Evolutionary conservation across 2,329 filamentous ascomycete species (phyloP).

Genomic region (Xylaria multiplex): DNA sequence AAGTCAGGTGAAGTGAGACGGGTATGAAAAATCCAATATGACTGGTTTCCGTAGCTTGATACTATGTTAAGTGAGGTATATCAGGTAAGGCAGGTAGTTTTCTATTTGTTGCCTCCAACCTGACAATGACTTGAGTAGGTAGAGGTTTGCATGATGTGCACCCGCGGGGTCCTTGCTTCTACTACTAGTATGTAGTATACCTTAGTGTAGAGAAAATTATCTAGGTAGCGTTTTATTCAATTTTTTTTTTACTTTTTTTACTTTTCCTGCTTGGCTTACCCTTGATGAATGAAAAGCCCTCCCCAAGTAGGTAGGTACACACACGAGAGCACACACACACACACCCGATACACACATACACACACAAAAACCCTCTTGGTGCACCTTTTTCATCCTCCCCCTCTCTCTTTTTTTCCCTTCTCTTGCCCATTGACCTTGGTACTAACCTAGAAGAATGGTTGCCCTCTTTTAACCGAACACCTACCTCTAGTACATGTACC

Average conservation of each 20-base stretch:
- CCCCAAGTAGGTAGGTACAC: not conserved
- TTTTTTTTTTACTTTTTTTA: not conserved
- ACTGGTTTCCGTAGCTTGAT: too few relatives aligned
- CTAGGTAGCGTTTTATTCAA: not conserved
- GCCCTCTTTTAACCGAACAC: slow-evolving; percentile 8
- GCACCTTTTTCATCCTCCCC: slow-evolving; percentile 7
- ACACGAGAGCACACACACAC: not conserved
- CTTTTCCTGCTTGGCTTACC: not conserved
- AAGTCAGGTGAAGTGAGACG: too few relatives aligned
- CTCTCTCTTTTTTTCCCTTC: not conserved
- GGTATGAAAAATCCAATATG: too few relatives aligned
- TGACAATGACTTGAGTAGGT: too few relatives aligned
- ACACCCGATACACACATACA: not conserved
- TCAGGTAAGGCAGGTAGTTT: too few relatives aligned
- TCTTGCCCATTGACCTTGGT: not conserved
- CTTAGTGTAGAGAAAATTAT: too few relatives aligned
- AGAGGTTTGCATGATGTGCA: too few relatives aligned
- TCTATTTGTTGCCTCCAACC: too few relatives aligned
- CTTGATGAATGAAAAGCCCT: not conserved
- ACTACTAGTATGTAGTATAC: too few relatives aligned
- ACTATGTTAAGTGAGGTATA: too few relatives aligned
- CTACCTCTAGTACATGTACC: slow-evolving; percentile 13
- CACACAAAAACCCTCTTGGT: slow-evolving; percentile 22
- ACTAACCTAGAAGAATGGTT: not conserved
- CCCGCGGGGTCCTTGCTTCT: too few relatives aligned